Percentiles rank a stretch among this genome's conserved stretches.
These are phyloP conservation scores for Collybia mongolica DNA, from an alignment of 768 basidiomycete species.

Conservation along the genomic window DNA sequence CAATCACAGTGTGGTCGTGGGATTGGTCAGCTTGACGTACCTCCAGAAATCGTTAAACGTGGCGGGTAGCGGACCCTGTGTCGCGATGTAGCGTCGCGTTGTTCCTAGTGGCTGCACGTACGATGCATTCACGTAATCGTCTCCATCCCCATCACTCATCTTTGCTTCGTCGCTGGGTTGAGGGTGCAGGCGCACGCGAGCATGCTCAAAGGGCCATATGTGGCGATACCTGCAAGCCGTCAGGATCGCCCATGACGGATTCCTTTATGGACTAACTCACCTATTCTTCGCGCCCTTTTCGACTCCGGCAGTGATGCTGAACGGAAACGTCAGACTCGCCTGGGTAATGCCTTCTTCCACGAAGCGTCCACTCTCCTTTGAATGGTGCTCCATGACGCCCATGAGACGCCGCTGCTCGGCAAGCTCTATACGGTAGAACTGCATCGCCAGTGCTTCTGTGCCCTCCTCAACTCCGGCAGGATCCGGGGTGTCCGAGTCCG, in stretches of 20 bases:
- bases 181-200: conserved; percentile 73
- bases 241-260: background rate
- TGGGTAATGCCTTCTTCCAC: conserved; percentile 9
- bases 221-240: conserved; percentile 71
- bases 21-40: conserved; percentile 40
- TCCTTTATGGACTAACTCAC: conserved; percentile 32
- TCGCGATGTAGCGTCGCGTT: conserved; percentile 84
- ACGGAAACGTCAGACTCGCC: conserved; percentile 57
- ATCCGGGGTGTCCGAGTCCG: conserved; percentile 27
- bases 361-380: conserved; percentile 48
- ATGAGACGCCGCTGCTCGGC: conserved; percentile 88
- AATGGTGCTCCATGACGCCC: conserved; percentile 90
- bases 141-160: conserved; percentile 41
- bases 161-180: conserved; percentile 12
- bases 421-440: conserved; percentile 91
- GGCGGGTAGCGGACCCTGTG: conserved; percentile 89
- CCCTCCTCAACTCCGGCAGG: conserved; percentile 57
- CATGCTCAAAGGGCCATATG: conserved; percentile 97
- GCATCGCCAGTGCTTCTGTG: conserved; percentile 80
- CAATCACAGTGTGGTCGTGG: background rate
- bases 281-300: conserved; percentile 95
- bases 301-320: conserved; percentile 92
- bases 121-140: conserved; percentile 96
- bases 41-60: conserved; percentile 96
- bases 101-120: conserved; percentile 88